Percentiles rank a stretch among this genome's conserved stretches.
Conservation (phyloP, 1,139 yeast genomes). For the Yamadazyma triangularis region DNA sequence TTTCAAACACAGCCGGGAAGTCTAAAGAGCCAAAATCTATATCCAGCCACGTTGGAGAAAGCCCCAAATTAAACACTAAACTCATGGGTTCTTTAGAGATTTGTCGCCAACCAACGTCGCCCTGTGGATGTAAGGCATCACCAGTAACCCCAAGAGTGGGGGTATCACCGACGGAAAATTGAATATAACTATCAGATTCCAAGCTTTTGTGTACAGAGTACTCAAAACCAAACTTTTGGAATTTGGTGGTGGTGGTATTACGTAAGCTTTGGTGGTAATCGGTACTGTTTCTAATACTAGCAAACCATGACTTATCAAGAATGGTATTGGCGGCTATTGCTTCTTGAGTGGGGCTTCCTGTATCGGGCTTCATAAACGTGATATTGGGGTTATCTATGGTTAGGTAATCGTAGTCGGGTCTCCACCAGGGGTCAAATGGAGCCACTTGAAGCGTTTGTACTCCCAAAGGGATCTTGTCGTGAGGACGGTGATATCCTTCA, state of each 20-base stretch:
- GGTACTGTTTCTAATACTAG: slow-evolving; percentile 8
- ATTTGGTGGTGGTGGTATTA: too few relatives aligned
- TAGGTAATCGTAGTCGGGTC: slow-evolving; percentile 27
- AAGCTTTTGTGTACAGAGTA: slow-evolving; percentile 16
- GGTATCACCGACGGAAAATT: slow-evolving; percentile 19
- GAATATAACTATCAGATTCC: slow-evolving; percentile 18
- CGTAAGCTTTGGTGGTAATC: too few relatives aligned
- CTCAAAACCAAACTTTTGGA: slow-evolving; percentile 23
- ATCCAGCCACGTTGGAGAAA: slow-evolving; percentile 23
- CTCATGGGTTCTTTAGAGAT: slow-evolving; percentile 28
- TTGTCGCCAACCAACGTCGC: slow-evolving; percentile 23
- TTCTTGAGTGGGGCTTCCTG: slow-evolving; percentile 28
- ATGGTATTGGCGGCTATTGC: slow-evolving; percentile 25
- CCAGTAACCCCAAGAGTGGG: slow-evolving; percentile 20
- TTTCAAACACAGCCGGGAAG: slow-evolving; percentile 22
- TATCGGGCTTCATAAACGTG: slow-evolving; percentile 23
- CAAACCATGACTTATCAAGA: slow-evolving; percentile 21
- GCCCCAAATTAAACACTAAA: slow-evolving; percentile 22
- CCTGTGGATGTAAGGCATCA: slow-evolving; percentile 23
- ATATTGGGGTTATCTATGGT: slow-evolving; percentile 15
- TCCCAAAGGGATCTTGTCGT: slow-evolving; percentile 18
- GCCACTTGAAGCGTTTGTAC: slow-evolving; percentile 30
- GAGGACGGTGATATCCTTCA: slow-evolving; percentile 21
- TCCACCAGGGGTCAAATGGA: slow-evolving; percentile 32
- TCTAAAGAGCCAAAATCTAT: slow-evolving; percentile 19